These are phyloP conservation scores for Citrus glauca DNA, from an alignment of 345 rosid species.

Conservation along the genomic window DNA sequence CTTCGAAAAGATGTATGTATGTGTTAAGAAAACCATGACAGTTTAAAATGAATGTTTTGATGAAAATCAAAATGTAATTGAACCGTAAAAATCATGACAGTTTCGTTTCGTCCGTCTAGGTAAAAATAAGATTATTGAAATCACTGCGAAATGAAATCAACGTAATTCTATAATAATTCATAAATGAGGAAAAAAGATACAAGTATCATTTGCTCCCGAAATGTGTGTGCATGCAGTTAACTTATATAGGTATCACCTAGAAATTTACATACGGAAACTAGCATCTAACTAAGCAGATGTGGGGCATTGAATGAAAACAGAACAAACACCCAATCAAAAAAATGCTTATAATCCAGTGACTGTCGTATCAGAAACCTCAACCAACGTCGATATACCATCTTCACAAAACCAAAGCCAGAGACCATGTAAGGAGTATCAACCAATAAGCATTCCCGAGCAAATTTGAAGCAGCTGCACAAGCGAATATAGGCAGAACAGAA, in stretches of 20 bases:
- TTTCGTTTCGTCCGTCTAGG: neutral
- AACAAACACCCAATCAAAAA: neutral
- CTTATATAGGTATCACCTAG: slow-evolving; percentile 1
- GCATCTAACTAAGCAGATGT: neutral
- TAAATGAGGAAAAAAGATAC: neutral
- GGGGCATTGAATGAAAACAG: neutral
- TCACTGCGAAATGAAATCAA: neutral
- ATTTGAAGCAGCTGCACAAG: slow-evolving; percentile 24
- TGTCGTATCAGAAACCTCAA: neutral
- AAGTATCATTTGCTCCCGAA: neutral
- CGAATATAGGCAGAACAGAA: neutral
- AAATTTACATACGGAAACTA: neutral
- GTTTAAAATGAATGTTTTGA: too few relatives aligned
- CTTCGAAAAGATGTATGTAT: too few relatives aligned
- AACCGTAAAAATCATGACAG: neutral
- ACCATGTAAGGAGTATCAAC: slow-evolving; percentile 17
- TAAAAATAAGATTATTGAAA: neutral
- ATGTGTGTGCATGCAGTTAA: neutral
- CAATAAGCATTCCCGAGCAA: slow-evolving; percentile 10
- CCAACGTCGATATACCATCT: neutral
- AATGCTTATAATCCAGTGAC: neutral
- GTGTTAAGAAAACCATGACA: too few relatives aligned
- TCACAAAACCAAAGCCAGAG: slow-evolving; percentile 6
- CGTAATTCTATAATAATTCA: neutral
- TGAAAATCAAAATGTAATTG: too few relatives aligned